Evolutionary conservation across 352 stramenopile genomes (phyloP).

Genomic region (Phytophthora idaei): DNA sequence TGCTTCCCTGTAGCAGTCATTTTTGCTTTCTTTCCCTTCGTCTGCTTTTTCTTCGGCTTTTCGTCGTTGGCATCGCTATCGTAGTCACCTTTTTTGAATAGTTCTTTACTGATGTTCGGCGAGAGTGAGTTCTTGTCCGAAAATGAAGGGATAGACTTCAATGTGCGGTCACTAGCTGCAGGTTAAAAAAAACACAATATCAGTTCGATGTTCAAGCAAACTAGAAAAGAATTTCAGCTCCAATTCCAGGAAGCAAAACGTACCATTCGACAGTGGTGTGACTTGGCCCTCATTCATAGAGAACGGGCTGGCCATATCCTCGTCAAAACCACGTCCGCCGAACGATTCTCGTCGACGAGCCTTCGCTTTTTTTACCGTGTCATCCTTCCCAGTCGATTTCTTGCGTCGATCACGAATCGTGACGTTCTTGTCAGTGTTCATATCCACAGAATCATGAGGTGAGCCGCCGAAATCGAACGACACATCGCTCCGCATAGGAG

Average conservation of each 20-base stretch:
- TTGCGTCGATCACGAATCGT: constrained; percentile 32
- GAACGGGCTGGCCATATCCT: constrained; percentile 58
- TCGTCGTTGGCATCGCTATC: constrained; percentile 39
- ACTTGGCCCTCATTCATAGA: constrained; percentile 60
- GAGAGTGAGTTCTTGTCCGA: constrained; percentile 55
- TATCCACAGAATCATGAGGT: constrained; percentile 37
- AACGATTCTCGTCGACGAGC: constrained; percentile 48
- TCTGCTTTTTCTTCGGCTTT: constrained; percentile 31
- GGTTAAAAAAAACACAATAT: constrained; percentile 8
- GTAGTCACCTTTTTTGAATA: constrained; percentile 52
- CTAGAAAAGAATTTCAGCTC: not conserved
- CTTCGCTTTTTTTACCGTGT: constrained; percentile 32
- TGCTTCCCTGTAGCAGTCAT: constrained; percentile 29
- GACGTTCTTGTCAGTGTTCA: constrained; percentile 32
- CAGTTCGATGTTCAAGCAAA: constrained; percentile 7
- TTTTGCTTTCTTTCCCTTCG: constrained; percentile 40
- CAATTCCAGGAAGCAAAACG: constrained; percentile 6
- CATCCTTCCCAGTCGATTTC: constrained; percentile 22
- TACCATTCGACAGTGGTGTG: constrained; percentile 74
- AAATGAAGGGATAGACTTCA: constrained; percentile 63
- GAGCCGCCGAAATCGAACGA: constrained; percentile 53
- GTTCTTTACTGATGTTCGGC: constrained; percentile 54
- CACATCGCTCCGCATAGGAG: constrained; percentile 33
- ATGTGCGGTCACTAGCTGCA: constrained; percentile 65
- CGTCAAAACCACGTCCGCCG: constrained; percentile 50